Base-by-base conservation (phyloP, 345 rosid genomes). In the Eutrema heterophyllum region DNA sequence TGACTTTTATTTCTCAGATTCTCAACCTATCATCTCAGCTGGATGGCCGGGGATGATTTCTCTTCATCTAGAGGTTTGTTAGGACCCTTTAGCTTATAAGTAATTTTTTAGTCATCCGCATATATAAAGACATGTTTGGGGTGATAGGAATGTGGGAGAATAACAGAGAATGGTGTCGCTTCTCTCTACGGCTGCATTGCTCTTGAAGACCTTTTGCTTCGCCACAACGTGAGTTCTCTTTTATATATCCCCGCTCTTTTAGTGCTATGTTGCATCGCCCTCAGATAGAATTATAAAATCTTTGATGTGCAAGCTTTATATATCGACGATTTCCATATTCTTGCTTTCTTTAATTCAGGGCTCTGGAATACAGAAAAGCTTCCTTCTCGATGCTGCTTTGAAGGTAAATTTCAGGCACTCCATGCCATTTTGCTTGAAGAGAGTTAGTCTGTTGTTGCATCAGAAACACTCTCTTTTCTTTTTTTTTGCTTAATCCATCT, bases 21-120 rank as follows among this genome's bases (percentile, higher is more conserved):
- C 89, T 63, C 85, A 81, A 77, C 78, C 66, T 57, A 79, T 89
- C 61, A 86, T 92, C 78, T 86, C 94, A 50, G 21, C 45, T 24
- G 89, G 90, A 76, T 92, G 97, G 97, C 89, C 88, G 0, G 93
- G 97, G 64, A 74, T 92, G 85, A 78, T 73, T 53, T 79, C 80
- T 67, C 71, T 89, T 64, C 92, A 82, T 71, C 80, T 92, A 35
- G 92, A 92, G 97, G 96, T 92, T 77, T 74, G 68, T 78, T 45
- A 16, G 1, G 21, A 64, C 46, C 24, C 38, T 70, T 46, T n/a
- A 33, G 40, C 41, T 64, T 64, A 54, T 45, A 14, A 18, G 3
- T 32, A 9, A 53, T 35, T 7, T 62, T 52, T 26, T 60, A 62
- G n/a, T 53, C 8, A 41, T 59, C 56, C 9, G 7, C n/a, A 36